Conservation (phyloP, 192 early-diverging fungal genomes). For the Podochytrium sp. region DNA sequence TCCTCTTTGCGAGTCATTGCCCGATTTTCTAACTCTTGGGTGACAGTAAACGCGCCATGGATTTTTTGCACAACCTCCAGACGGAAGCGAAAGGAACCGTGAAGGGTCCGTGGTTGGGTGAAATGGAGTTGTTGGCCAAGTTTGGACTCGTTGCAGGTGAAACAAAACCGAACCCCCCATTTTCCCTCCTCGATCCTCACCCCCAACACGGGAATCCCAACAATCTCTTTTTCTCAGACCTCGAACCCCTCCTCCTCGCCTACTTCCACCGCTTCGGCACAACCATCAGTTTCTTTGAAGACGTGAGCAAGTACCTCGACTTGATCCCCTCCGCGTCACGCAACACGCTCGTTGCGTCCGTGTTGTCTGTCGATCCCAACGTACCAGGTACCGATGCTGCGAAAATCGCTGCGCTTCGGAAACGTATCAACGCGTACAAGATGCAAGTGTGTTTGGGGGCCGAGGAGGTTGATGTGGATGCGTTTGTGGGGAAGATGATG, state of each 20-base stretch:
- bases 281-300: constrained; percentile 75
- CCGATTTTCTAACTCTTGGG: background rate
- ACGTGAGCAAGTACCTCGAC: constrained; percentile 63
- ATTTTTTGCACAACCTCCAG: constrained; percentile 9
- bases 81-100: constrained; percentile 34
- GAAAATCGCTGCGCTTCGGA: constrained; percentile 6
- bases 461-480: background rate
- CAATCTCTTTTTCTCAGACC: background rate
- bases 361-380: too few species aligned
- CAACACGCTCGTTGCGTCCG: too few species aligned
- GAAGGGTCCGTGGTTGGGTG: constrained; percentile 75
- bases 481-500: constrained; percentile 44
- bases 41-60: background rate
- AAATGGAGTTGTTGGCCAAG: constrained; percentile 59
- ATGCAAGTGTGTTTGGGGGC: background rate
- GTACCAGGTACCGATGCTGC: background rate
- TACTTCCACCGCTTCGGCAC: constrained; percentile 71
- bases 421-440: constrained; percentile 27
- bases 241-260: constrained; percentile 41
- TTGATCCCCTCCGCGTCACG: too few species aligned
- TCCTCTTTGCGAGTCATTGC: background rate
- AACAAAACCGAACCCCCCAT: background rate
- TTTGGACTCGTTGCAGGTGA: constrained; percentile 22
- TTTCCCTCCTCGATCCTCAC: background rate
- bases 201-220: background rate